phyloP scores from a whole-genome alignment of 805 yeast genomes.

The Candida boleticola region DNA sequence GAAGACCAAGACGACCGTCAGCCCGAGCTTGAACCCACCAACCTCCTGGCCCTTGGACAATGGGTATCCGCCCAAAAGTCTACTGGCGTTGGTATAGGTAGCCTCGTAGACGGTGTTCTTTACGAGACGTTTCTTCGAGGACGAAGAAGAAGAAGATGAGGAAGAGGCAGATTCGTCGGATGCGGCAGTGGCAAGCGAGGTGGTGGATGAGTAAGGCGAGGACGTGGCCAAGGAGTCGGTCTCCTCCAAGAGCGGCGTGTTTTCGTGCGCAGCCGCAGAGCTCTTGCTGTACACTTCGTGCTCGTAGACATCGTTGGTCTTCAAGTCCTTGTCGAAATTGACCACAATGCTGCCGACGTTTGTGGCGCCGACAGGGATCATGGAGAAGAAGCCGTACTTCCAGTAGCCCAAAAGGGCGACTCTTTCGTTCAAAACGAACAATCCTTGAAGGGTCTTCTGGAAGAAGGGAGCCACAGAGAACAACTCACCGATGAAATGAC shows the following conservation, averaged over 20 bases:
- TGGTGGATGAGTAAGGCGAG: not conserved
- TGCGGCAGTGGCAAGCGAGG: slow-evolving; percentile 3
- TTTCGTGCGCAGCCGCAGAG: slow-evolving; percentile 18
- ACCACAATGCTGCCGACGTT: slow-evolving; percentile 94
- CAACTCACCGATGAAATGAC: slow-evolving; percentile 94
- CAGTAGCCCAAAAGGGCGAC: slow-evolving; percentile 94
- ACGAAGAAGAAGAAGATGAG: slow-evolving; percentile 8
- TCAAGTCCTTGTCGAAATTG: slow-evolving; percentile 86
- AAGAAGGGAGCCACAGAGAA: slow-evolving; percentile 96
- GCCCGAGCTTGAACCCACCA: slow-evolving; percentile 96
- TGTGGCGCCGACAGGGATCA: slow-evolving; percentile 99
- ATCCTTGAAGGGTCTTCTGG: slow-evolving; percentile 80
- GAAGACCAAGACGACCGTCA: slow-evolving; percentile 94
- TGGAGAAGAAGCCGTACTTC: slow-evolving; percentile 95
- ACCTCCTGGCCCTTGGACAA: slow-evolving; percentile 88
- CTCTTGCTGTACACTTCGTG: slow-evolving; percentile 37
- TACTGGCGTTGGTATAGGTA: slow-evolving; percentile 77
- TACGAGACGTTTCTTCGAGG: slow-evolving; percentile 40
- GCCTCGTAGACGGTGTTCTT: slow-evolving; percentile 93
- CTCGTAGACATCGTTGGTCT: slow-evolving; percentile 74
- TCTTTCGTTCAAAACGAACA: slow-evolving; percentile 90
- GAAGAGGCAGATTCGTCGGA: slow-evolving; percentile 13
- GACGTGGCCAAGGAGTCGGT: not conserved
- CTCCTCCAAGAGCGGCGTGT: slow-evolving; percentile 27
- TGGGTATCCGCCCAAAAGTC: slow-evolving; percentile 80